Conservation (phyloP, 306 rosid genomes). For the Arachis hypogaea region DNA sequence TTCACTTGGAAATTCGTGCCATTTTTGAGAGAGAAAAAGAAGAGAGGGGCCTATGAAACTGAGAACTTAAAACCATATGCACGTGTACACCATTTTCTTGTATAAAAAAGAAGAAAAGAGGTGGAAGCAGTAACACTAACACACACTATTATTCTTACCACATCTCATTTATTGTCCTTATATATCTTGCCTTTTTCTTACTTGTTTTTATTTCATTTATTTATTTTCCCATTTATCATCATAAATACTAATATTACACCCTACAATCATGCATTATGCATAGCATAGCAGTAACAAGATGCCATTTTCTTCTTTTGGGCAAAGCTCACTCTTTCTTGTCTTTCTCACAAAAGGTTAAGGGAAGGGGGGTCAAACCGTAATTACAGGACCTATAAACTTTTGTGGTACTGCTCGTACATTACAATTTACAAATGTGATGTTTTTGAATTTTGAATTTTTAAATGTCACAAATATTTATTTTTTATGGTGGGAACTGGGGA, state of each 20-base stretch:
- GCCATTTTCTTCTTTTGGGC: conserved; percentile 27
- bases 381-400: conserved; percentile 17
- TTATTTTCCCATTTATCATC: not conserved
- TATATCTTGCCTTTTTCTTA: conserved; percentile 28
- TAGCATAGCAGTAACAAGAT: not conserved
- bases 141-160: conserved; percentile 10
- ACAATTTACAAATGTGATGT: not conserved
- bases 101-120: too few species aligned
- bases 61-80: conserved; percentile 40
- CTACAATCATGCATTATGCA: conserved; percentile 1
- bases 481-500: not conserved
- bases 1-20: conserved; percentile 53
- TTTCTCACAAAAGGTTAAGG: conserved; percentile 22
- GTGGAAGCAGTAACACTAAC: too few species aligned
- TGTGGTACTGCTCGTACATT: conserved; percentile 1
- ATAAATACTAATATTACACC: not conserved
- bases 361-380: conserved; percentile 28
- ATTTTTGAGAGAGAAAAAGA: conserved; percentile 13
- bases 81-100: conserved; percentile 55
- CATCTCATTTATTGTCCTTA: conserved; percentile 44
- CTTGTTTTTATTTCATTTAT: not conserved
- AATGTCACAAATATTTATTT: not conserved
- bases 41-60: not conserved
- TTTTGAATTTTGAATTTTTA: conserved; percentile 15
- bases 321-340: conserved; percentile 1